phyloP scores from a whole-genome alignment of 2,329 filamentous ascomycete genomes.

The Pseudogymnoascus sp. region DNA sequence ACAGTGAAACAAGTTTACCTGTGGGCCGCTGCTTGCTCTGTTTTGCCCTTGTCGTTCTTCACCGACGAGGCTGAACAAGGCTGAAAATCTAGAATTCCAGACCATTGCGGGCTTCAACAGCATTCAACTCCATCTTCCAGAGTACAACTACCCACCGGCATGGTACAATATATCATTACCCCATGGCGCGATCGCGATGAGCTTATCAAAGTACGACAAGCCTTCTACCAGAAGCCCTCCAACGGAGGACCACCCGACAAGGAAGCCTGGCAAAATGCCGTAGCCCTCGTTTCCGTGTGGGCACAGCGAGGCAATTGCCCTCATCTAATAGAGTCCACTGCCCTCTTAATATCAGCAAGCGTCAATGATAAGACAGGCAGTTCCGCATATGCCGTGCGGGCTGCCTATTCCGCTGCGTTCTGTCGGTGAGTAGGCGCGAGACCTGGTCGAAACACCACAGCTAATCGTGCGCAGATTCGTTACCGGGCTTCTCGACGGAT shows the following conservation, averaged over 20 bases:
- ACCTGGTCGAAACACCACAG: background rate
- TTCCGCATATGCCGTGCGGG: constrained; percentile 50
- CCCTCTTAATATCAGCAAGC: constrained; percentile 61
- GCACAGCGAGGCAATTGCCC: constrained; percentile 68
- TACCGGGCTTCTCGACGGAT: constrained; percentile 69
- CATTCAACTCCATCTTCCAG: background rate
- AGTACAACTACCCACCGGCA: constrained; percentile 27
- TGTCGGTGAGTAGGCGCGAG: constrained; percentile 49
- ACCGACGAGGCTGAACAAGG: background rate
- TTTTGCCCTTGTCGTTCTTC: background rate
- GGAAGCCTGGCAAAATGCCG: constrained; percentile 37
- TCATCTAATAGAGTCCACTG: constrained; percentile 72
- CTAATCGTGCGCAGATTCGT: constrained; percentile 53
- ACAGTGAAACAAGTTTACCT: background rate
- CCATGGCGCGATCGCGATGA: constrained; percentile 63
- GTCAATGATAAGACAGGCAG: constrained; percentile 48
- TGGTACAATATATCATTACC: constrained; percentile 67
- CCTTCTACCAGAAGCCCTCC: constrained; percentile 45
- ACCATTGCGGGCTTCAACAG: background rate
- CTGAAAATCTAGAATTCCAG: constrained; percentile 4
- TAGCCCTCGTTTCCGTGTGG: constrained; percentile 58
- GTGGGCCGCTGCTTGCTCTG: background rate
- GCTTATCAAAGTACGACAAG: constrained; percentile 56
- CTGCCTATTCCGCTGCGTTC: constrained; percentile 68
- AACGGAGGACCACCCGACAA: constrained; percentile 7